Base-by-base conservation (phyloP, 768 basidiomycete genomes). In the Russula sp. region DNA sequence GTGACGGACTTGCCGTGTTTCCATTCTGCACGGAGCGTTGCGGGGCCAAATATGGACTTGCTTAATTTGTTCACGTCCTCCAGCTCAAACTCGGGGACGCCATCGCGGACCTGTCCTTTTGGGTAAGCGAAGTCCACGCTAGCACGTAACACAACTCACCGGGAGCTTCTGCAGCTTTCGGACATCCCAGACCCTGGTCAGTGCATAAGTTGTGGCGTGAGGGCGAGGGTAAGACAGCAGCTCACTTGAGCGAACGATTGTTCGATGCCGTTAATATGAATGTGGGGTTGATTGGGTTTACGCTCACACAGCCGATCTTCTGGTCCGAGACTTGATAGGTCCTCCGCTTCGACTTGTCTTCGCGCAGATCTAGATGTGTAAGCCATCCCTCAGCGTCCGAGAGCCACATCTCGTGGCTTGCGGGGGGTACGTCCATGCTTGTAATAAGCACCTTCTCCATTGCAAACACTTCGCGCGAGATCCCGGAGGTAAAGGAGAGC, bases 341-440 rank as follows among this genome's bases (percentile, higher is more conserved):
- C 49, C 80, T 78, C 6, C 80, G 78, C 40, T 81, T 81, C 1
- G 78, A 77, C 52, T 79, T 76, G 70, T 75, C 73, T 42, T 89
- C 80, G 16, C 91, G 85, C 42, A 92, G 75, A 71, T 94, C 91
- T 22, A 89, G 74, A 65, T 90, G 91, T 7, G 87, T 89, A 5
- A 84, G 77, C 27, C 89, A 87, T 16, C 91, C 91, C 7, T 74
- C 66, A 3, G 76, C 79, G 71, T 94, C 91, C 1, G 89, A 89
- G 57, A 93, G 80, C 91, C 91, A 94, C 80, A 94, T 82, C 70
- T 92, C 90, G 55, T 87, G 77, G 0, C 91, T 91, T 3, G 76
- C 75, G 0, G 86, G 83, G 0, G 82, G 73, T 13, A 91, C 68
- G 65, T 94, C 91, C 55, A 93, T 77, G 66, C 84, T 85, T n/a